Base-by-base conservation (phyloP, 257 asterid species). In the Coffea eugenioides region DNA sequence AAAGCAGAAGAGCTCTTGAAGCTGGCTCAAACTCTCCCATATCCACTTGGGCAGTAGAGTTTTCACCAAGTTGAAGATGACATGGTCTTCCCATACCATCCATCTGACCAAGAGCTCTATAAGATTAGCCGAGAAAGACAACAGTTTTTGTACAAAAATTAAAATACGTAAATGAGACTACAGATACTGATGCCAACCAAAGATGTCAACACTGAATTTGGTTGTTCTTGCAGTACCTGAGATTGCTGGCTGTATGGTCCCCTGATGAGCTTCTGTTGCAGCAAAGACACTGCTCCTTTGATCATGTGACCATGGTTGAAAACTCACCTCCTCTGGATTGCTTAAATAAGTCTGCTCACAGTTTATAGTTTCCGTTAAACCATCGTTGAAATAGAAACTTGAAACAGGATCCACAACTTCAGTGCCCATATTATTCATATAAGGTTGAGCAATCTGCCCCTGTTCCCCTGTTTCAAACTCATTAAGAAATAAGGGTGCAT, bases 1-100 rank as follows among this genome's bases (percentile, higher is more conserved):
- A 70, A 79, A 86, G 86, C 82, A 82, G 84, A 84, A 83, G 92
- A 93, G 91, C 97, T 91, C 97, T 90, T 88, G 88, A 84, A 88
- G 92, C 87, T 83, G 93, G 97, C 91, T 91, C 93, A 91, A 95
- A 92, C 96, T 90, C 98, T 83, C 97, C 97, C 91, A 84, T 88
- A 84, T 89, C 90, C 92, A 90, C 92, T 94, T 85, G 97, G 98
- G 99, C 85, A 77, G 66, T 73, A 92, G 96, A 92, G 98, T 92
- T 92, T 81, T 91, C 85, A 86, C 97, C 97, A 61, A 41, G 76
- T 73, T 78, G 86, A 83, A 73, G 89, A 83, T 86, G 87, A 77
- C 87, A 83, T 85, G 85, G 88, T 79, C 72, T 82, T 61, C 69
- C 82, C 81, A 83, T 77, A 83, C 86, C 88, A 92, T 91, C 91